Base-by-base conservation (phyloP, 768 basidiomycete genomes). In the Bullera alba region DNA sequence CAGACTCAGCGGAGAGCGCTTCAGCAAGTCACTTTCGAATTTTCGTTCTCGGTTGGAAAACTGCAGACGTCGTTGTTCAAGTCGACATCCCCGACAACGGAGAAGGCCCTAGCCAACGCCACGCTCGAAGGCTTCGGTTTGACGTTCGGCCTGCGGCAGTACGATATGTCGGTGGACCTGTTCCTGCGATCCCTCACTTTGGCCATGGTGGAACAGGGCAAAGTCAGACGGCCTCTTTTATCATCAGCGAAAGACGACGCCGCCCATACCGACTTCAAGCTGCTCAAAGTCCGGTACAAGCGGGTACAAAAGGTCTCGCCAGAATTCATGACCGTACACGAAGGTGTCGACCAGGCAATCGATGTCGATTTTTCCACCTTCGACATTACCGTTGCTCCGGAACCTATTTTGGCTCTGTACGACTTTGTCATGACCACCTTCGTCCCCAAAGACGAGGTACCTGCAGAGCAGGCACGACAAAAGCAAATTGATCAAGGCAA, bases 341-440 rank as follows among this genome's bases (percentile, higher is more conserved):
- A 90, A 54, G 83, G 85, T 21, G 81, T 91, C 41, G 86, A 93
- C 61, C 92, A 95, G 72, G 85, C 76, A 51, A 81, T 97, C 50
- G 85, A 90, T 61, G 80, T 90, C 57, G 82, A 81, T 59, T 77
- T 97, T 32, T 92, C 93, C 3, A 95, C 93, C 0, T 83, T 99
- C 69, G 79, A 92, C 46, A 83, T 97, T 72, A 81, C 82, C 49
- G 83, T 85, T 2, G 85, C 86, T 6, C 91, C 95, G 0, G 88
- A 90, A 65, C 91, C 93, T 12, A 83, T 96, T 36, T 75, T 99
- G 30, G 79, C 85, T 1, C 73, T 96, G 19, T 97, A 96, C 73
- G 91, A 97, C 74, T 96, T 93, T 75, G 81, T 99, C 72, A 92
- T 99, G 85, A 85, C 86, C 2, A 96, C 95, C 0, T 99, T 99